Conservation (phyloP, 108 stramenopile species). For the Fragilaria crotonensis region DNA sequence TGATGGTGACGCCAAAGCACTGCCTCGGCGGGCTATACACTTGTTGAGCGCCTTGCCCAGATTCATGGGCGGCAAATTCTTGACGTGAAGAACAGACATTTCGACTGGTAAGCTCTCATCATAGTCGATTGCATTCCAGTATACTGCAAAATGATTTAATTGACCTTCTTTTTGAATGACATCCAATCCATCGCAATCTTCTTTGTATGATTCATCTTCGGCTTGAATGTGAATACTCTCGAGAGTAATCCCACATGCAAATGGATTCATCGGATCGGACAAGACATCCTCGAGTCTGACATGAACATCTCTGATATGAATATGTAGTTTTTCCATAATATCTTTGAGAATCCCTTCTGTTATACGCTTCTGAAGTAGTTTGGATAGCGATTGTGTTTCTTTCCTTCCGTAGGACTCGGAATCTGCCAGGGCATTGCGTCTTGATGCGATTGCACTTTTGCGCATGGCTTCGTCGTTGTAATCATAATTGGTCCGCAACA, state of each 20-base stretch:
- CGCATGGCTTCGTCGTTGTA: constrained; percentile 40
- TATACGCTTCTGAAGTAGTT: constrained; percentile 29
- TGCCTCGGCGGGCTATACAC: constrained; percentile 35
- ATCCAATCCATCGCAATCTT: not conserved
- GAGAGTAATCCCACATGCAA: constrained; percentile 47
- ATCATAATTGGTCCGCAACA: constrained; percentile 31
- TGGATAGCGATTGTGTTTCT: constrained; percentile 9
- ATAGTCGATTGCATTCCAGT: constrained; percentile 46
- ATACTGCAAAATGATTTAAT: constrained; percentile 52
- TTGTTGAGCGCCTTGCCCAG: constrained; percentile 25
- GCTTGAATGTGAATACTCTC: constrained; percentile 63
- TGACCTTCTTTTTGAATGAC: constrained; percentile 46
- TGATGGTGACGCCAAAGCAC: constrained; percentile 15
- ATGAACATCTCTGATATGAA: constrained; percentile 62
- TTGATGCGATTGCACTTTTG: constrained; percentile 19
- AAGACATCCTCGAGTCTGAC: constrained; percentile 56
- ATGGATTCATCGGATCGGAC: constrained; percentile 38
- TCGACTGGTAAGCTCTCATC: constrained; percentile 24
- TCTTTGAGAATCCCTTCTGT: constrained; percentile 42
- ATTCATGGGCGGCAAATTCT: constrained; percentile 2
- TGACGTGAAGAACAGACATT: constrained; percentile 25
- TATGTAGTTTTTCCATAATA: constrained; percentile 42
- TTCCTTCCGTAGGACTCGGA: constrained; percentile 2
- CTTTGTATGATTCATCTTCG: constrained; percentile 19
- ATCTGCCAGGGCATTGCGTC: constrained; percentile 14